These are phyloP conservation scores for Hordeum marinum DNA, from an alignment of 176 grass and related monocot species.

Conservation along the genomic window DNA sequence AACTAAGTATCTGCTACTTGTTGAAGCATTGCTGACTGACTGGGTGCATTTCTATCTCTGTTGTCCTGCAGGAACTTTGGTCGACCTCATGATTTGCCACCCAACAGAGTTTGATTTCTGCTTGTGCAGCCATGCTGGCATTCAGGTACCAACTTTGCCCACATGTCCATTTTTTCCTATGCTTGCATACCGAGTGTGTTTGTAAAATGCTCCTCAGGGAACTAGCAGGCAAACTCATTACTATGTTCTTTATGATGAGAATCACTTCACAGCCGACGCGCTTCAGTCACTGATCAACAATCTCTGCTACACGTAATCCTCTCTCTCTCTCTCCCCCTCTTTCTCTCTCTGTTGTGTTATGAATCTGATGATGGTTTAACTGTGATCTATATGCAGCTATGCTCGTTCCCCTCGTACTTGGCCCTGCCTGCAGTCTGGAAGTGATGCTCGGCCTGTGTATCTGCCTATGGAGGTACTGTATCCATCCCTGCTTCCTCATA, in stretches of 20 bases:
- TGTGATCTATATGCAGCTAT: constrained; percentile 47
- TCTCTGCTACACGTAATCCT: constrained; percentile 76
- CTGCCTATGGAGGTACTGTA: no score
- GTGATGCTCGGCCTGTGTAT: no score
- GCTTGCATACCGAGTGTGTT: not conserved
- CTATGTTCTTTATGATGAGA: constrained; percentile 72
- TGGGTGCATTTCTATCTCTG: not conserved
- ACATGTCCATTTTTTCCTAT: not conserved
- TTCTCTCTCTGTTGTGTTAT: not conserved
- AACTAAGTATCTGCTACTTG: not conserved
- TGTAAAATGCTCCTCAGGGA: constrained; percentile 42
- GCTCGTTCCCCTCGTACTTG: constrained; percentile 78
- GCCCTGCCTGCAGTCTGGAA: no score
- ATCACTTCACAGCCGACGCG: constrained; percentile 56
- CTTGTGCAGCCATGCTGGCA: constrained; percentile 89
- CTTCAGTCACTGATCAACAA: constrained; percentile 77
- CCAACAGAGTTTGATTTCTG: constrained; percentile 86
- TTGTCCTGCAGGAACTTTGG: constrained; percentile 56
- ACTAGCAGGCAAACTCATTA: constrained; percentile 77
- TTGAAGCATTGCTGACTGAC: not conserved
- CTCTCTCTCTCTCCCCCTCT: not conserved
- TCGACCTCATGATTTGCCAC: constrained; percentile 68
- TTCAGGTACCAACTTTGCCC: constrained; percentile 44
- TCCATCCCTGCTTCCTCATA: no score
- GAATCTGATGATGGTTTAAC: not conserved